These are phyloP conservation scores for Taiozyma onychis DNA, from an alignment of 1,139 yeast genomes.

Conservation along the genomic window DNA sequence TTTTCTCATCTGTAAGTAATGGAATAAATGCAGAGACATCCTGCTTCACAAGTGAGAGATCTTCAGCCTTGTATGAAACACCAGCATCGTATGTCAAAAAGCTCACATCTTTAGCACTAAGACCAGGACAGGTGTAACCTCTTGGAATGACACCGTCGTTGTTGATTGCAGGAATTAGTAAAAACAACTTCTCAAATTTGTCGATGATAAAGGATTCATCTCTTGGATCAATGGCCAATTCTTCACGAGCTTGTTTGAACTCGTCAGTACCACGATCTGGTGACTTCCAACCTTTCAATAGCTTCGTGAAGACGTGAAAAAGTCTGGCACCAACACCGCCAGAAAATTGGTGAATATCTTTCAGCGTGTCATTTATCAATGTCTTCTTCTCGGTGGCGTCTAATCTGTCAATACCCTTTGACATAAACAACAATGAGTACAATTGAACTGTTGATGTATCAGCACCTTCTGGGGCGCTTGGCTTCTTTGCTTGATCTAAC, in stretches of 20 bases:
- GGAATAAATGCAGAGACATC: conserved; percentile 37
- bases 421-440: conserved; percentile 60
- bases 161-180: conserved; percentile 43
- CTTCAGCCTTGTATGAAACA: conserved; percentile 45
- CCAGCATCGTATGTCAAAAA: conserved; percentile 70
- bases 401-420: conserved; percentile 59
- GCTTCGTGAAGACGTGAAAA: conserved; percentile 54
- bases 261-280: conserved; percentile 44
- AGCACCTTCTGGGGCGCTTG: conserved; percentile 39
- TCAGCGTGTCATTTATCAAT: conserved; percentile 44
- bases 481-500: conserved; percentile 55
- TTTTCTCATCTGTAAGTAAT: conserved; percentile 31
- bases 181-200: conserved; percentile 49
- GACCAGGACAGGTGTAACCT: conserved; percentile 53
- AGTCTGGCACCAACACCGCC: conserved; percentile 48
- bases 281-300: conserved; percentile 44
- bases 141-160: conserved; percentile 32
- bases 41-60: conserved; percentile 43
- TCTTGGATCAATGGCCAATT: conserved; percentile 27
- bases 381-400: conserved; percentile 27
- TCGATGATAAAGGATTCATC: conserved; percentile 39
- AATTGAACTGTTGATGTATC: conserved; percentile 53
- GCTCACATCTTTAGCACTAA: conserved; percentile 46
- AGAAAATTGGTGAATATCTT: conserved; percentile 37
- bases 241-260: conserved; percentile 32